Percentiles rank a stretch among this genome's conserved stretches.
phyloP scores from a whole-genome alignment of 208 protist species.

The Crithidia fasciculata region DNA sequence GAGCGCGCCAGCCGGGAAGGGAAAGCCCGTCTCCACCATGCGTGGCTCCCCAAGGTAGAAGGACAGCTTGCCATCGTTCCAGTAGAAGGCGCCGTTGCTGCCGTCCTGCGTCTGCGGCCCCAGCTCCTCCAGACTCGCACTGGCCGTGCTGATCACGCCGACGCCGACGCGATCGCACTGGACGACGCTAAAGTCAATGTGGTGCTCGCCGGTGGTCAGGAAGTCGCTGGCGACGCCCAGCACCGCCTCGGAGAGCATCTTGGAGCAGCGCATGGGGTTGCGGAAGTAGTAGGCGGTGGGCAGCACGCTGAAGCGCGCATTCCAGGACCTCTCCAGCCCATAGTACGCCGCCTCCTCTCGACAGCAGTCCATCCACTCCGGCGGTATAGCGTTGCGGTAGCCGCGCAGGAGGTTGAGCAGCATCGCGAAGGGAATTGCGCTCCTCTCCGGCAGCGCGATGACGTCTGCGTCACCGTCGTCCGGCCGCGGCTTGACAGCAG shows the following conservation, averaged over 20 bases:
- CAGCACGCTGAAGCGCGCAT: slow-evolving; percentile 21
- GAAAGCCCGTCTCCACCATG: slow-evolving; percentile 42
- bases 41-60: slow-evolving; percentile 45
- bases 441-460: slow-evolving; percentile 42
- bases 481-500: not conserved
- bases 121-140: slow-evolving; percentile 10
- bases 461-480: not conserved
- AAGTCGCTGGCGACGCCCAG: slow-evolving; percentile 57
- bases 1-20: slow-evolving; percentile 34
- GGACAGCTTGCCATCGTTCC: slow-evolving; percentile 68
- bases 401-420: slow-evolving; percentile 74
- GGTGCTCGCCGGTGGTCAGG: slow-evolving; percentile 42
- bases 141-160: slow-evolving; percentile 42
- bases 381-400: slow-evolving; percentile 51
- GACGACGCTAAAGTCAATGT: slow-evolving; percentile 51
- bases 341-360: slow-evolving; percentile 57
- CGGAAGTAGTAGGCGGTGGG: slow-evolving; percentile 36
- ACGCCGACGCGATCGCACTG: slow-evolving; percentile 64
- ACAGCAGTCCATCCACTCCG: slow-evolving; percentile 45
- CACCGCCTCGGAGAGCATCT: slow-evolving; percentile 49
- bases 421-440: slow-evolving; percentile 47
- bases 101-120: slow-evolving; percentile 13
- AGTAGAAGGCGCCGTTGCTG: slow-evolving; percentile 55
- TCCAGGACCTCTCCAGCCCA: slow-evolving; percentile 56
- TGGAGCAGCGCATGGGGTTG: slow-evolving; percentile 34